Conservation (phyloP, 768 basidiomycete species). For the Russula dissimulans region DNA sequence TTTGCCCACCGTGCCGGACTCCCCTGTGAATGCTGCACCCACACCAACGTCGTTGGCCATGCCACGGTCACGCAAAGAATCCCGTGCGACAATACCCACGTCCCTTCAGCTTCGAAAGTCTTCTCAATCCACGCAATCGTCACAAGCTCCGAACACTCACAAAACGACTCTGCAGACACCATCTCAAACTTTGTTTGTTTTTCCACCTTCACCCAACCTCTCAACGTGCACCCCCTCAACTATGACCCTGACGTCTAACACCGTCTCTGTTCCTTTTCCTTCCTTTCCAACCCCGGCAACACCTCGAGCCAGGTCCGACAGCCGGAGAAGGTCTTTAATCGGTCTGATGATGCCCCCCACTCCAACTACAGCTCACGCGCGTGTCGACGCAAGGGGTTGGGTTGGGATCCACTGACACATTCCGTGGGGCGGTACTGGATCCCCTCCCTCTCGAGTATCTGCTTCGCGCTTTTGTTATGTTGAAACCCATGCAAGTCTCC, state of each 20-base stretch:
- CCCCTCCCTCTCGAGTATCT: neutral
- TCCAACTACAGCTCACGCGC: constrained; percentile 74
- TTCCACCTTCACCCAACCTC: constrained; percentile 64
- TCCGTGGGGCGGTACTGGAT: neutral
- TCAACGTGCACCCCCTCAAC: constrained; percentile 65
- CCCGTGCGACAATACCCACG: constrained; percentile 46
- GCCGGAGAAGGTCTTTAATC: constrained; percentile 66
- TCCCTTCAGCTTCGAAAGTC: constrained; percentile 40
- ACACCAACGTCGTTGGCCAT: constrained; percentile 23
- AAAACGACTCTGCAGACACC: constrained; percentile 36
- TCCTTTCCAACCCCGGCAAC: constrained; percentile 52
- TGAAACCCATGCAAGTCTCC: neutral
- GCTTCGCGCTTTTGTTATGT: neutral
- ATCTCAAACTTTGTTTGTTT: constrained; percentile 80
- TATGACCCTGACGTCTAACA: constrained; percentile 67
- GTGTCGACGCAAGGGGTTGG: constrained; percentile 79
- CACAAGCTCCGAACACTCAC: constrained; percentile 22
- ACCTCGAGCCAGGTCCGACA: constrained; percentile 57
- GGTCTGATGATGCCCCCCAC: constrained; percentile 57
- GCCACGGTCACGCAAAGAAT: constrained; percentile 42
- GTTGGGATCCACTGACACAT: constrained; percentile 40
- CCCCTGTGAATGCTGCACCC: constrained; percentile 48
- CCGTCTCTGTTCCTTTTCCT: constrained; percentile 46
- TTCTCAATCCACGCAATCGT: constrained; percentile 18
- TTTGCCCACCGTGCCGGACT: constrained; percentile 65